Percentiles rank a stretch among this genome's conserved stretches.
Conservation (phyloP, 2,329 filamentous ascomycete genomes). For the Paecilomyces sp. region DNA sequence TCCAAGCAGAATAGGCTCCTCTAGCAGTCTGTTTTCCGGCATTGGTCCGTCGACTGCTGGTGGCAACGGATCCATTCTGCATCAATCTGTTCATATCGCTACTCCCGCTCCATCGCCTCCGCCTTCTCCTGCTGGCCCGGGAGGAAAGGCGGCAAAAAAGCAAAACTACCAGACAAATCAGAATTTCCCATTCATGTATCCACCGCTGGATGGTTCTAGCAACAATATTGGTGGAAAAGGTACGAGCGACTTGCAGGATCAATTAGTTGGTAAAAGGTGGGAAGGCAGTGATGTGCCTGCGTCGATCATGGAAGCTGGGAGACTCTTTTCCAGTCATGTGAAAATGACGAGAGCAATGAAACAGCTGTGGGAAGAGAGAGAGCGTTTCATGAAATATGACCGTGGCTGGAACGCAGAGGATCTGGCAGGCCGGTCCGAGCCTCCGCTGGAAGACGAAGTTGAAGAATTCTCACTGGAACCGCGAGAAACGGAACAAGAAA, state of each 20-base stretch:
- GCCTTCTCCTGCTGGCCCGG: constrained; percentile 73
- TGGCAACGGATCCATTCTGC: constrained; percentile 64
- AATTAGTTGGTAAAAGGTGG: constrained; percentile 77
- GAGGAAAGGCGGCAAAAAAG: constrained; percentile 92
- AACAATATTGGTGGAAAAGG: constrained; percentile 89
- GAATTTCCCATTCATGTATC: constrained; percentile 96
- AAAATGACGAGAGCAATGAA: constrained; percentile 85
- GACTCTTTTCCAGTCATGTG: constrained; percentile 82
- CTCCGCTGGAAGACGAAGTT: constrained; percentile 37
- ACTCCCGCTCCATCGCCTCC: constrained; percentile 94
- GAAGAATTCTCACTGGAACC: constrained; percentile 21
- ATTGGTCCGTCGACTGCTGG: constrained; percentile 41
- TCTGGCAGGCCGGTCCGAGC: constrained; percentile 20
- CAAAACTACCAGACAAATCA: constrained; percentile 99
- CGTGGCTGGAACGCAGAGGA: constrained; percentile 68
- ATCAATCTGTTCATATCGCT: constrained; percentile 97
- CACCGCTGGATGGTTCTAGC: constrained; percentile 79
- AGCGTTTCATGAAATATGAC: constrained; percentile 85
- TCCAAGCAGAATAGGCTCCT: constrained; percentile 53
- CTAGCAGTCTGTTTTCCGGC: constrained; percentile 56
- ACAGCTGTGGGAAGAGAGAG: constrained; percentile 91
- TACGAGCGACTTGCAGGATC: constrained; percentile 68
- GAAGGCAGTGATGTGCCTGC: constrained; percentile 87
- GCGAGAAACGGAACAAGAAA: constrained; percentile 10
- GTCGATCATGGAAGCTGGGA: constrained; percentile 90